Conservation (phyloP, 2,329 filamentous ascomycete species). For the Fusarium camptoceras region DNA sequence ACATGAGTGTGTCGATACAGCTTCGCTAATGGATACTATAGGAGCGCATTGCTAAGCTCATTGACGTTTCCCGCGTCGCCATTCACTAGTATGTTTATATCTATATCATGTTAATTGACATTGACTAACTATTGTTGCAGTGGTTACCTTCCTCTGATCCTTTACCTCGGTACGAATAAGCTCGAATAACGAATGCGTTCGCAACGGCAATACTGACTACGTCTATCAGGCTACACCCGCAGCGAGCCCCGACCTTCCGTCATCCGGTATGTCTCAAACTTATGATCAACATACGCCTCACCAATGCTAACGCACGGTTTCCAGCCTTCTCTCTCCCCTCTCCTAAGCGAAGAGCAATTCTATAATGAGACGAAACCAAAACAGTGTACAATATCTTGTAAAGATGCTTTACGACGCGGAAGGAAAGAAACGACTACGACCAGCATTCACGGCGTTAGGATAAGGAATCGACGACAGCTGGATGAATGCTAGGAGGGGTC, state of each 20-base stretch:
- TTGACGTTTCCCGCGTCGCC: slow-evolving; percentile 91
- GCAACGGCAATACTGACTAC: slow-evolving; percentile 44
- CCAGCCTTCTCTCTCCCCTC: slow-evolving; percentile 72
- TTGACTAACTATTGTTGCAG: slow-evolving; percentile 62
- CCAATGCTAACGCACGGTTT: slow-evolving; percentile 35
- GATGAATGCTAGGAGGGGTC: slow-evolving; percentile 35
- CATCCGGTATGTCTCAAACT: slow-evolving; percentile 61
- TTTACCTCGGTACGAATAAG: slow-evolving; percentile 83
- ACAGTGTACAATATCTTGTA: slow-evolving; percentile 45
- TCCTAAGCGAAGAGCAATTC: slow-evolving; percentile 57
- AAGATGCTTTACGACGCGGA: slow-evolving; percentile 15
- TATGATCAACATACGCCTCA: not conserved
- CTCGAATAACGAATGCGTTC: slow-evolving; percentile 38
- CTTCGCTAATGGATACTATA: slow-evolving; percentile 53
- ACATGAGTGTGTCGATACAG: slow-evolving; percentile 8
- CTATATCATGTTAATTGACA: not conserved
- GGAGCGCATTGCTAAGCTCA: slow-evolving; percentile 98
- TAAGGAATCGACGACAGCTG: slow-evolving; percentile 31
- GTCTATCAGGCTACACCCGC: slow-evolving; percentile 81
- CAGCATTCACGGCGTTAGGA: slow-evolving; percentile 47
- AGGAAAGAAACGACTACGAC: slow-evolving; percentile 18
- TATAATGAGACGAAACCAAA: slow-evolving; percentile 24
- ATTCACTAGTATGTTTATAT: slow-evolving; percentile 85
- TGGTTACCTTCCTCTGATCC: slow-evolving; percentile 95
- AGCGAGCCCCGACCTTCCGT: slow-evolving; percentile 88